Base-by-base conservation (phyloP, 495 filamentous ascomycete genomes). In the Coniosporium apollinis region DNA sequence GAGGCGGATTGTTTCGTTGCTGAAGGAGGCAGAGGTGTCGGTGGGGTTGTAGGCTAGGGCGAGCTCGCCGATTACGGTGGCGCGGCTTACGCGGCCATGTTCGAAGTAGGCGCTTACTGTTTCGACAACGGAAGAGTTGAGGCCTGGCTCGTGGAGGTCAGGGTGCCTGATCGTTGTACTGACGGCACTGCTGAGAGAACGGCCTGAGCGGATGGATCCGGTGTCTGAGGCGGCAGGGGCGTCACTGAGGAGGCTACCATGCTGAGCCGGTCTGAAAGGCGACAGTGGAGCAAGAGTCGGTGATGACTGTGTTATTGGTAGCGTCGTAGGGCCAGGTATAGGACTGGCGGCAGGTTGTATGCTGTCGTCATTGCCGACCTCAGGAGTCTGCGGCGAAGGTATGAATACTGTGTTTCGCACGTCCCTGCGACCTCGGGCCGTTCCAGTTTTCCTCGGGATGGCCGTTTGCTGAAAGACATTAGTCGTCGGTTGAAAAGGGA, bases 81-180 rank as follows among this genome's bases (percentile, higher is more conserved):
- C 75, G 37, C 74, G 78, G 29, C 67, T 75, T 4, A 83, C 60
- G 6, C 60, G 59, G 7, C 82, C 83, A 17, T 76, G 66, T 22
- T 84, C 74, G 52, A 94, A 89, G 37, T 71, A 73, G 22, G 83
- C 81, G 45, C 69, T 89, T 37, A 94, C 74, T 0, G 82, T 91
- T 52, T 99, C 91, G 37, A 96, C 76, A 31, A 96, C 64, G 6
- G 91, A 96, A 4, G 84, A 76, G 48, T 86, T 92, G 25, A 99
- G 57, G 5, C 91, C 91, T 8, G 76, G 67, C 28, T 74, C 69
- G 36, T 76, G 69, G 54, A 94, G 68, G 10, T 96, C 84, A 0
- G 84, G 78, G 51, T 99, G 91, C 42, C 71, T 72, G 8, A 74
- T 57, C 7, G 65, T 51, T 20, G 70, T 48, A 22, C 63, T 66